Base-by-base conservation (phyloP, 2,329 filamentous ascomycete species). In the Plenodomus tracheiphilus region DNA sequence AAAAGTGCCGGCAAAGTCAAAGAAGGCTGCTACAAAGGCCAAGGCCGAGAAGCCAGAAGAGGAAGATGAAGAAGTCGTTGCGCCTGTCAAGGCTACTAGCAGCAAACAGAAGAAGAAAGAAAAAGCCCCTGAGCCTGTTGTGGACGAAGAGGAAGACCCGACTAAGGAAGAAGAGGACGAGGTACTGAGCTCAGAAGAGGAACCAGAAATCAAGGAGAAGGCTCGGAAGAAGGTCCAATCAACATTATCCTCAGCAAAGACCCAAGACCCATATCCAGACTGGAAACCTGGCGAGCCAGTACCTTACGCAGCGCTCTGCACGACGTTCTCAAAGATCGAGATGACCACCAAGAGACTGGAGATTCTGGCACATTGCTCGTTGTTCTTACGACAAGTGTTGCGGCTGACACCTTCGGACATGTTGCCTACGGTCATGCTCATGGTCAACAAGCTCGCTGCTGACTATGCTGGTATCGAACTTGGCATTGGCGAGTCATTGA, bases 381-480 rank as follows among this genome's bases (percentile, higher is more conserved):
- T 91, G 1, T 97, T 99, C 69, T 80, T 99, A 41, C 88, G 90
- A 28, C 94, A 99, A 74, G 93, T 99, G n/a, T 81, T 97, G 60
- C 85, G 93, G 16, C 79, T 99, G 30, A 97, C 91, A 0, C 94
- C 94, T 0, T 80, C 86, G 15, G 94, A 99, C 68, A 80, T 99
- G 17, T 81, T 97, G 2, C 86, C 92, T 0, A 96, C 91, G 0
- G 86, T 97, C 19, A 80, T 96, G 54, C 83, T 99, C 22, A 97
- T 99, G 94, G 89, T 96, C 72, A 97, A 97, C 75, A 97, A 97
- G 72, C 84, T 99, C 20, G 94, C 94, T 2, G 93, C 94, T 2
- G 94, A 99, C 67, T 99, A 97, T 71, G 88, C 92, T 37, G 94
- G 94, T 17, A 92, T 99, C 54, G 94, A 99, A 74, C 81, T 99